A percentile compares a stretch with the other conserved stretches of the same genome.
These are phyloP conservation scores for Leonotis leonurus DNA, from an alignment of 257 asterid genomes.

Conservation along the genomic window DNA sequence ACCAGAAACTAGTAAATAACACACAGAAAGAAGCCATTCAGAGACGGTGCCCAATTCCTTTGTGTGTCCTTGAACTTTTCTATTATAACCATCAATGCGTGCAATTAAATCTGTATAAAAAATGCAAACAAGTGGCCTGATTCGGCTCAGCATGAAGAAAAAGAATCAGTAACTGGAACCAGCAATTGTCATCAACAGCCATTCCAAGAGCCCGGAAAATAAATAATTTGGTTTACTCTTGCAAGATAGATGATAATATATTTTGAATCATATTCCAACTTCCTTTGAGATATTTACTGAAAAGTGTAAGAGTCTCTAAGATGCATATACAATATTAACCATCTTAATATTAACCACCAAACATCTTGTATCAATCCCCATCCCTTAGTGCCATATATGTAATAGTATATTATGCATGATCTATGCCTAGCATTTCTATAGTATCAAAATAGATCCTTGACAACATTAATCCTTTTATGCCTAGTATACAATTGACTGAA, in stretches of 20 bases:
- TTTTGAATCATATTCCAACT: neutral
- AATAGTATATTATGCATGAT: neutral
- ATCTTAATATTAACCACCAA: neutral
- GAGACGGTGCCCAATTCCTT: neutral
- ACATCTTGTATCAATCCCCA: neutral
- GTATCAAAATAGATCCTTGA: neutral
- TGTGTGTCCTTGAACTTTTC: neutral
- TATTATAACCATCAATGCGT: neutral
- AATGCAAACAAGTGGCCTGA: neutral
- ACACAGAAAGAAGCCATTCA: constrained; percentile 3
- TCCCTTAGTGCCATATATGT: neutral
- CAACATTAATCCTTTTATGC: neutral
- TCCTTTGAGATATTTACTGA: neutral
- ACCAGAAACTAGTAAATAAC: constrained; percentile 6
- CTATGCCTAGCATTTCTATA: constrained; percentile 8
- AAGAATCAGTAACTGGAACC: neutral
- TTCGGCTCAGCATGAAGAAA: neutral
- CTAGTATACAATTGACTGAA: neutral
- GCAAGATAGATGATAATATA: neutral
- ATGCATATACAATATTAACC: neutral
- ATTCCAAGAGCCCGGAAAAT: neutral
- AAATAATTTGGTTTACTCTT: neutral
- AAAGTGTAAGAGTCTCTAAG: no score
- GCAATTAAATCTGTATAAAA: neutral
- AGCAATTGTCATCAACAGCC: neutral